Conservation (phyloP, 2,329 filamentous ascomycete genomes). For the Cladosporium sp. region DNA sequence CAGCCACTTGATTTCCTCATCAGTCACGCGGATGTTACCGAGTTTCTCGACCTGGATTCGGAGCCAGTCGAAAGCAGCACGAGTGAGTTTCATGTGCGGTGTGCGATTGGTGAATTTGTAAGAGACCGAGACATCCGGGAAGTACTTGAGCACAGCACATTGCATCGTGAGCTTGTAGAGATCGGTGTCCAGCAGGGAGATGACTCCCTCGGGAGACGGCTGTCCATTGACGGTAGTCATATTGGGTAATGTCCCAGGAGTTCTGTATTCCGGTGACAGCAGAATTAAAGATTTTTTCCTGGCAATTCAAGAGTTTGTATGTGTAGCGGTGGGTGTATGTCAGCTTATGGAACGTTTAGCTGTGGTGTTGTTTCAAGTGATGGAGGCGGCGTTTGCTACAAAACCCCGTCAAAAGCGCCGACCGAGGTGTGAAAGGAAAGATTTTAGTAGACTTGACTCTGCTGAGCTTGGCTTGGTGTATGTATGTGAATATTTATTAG, state of each 20-base stretch:
- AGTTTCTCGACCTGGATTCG: conserved; percentile 78
- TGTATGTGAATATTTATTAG: no score
- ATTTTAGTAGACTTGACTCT: no score
- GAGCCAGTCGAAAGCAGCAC: conserved; percentile 80
- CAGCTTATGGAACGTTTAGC: no score
- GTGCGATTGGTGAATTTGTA: conserved; percentile 96
- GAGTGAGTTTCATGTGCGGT: conserved; percentile 83
- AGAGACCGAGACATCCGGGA: conserved; percentile 72
- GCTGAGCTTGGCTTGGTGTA: no score
- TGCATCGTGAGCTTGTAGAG: conserved; percentile 99
- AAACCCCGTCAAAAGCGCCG: background rate
- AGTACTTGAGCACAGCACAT: conserved; percentile 91
- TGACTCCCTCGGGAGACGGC: conserved; percentile 32
- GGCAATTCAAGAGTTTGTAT: background rate
- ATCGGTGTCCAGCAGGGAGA: conserved; percentile 52
- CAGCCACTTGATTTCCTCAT: conserved; percentile 76
- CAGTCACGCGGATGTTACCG: conserved; percentile 70
- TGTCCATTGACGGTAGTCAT: conserved; percentile 8
- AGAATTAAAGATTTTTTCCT: background rate
- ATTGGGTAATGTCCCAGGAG: background rate
- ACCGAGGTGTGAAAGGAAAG: background rate
- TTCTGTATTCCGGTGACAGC: no score
- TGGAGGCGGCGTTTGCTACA: background rate
- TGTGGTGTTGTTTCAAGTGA: no score
- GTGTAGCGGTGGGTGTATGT: background rate